phyloP scores from a whole-genome alignment of 768 basidiomycete species.

The Roridomyces roridus region DNA sequence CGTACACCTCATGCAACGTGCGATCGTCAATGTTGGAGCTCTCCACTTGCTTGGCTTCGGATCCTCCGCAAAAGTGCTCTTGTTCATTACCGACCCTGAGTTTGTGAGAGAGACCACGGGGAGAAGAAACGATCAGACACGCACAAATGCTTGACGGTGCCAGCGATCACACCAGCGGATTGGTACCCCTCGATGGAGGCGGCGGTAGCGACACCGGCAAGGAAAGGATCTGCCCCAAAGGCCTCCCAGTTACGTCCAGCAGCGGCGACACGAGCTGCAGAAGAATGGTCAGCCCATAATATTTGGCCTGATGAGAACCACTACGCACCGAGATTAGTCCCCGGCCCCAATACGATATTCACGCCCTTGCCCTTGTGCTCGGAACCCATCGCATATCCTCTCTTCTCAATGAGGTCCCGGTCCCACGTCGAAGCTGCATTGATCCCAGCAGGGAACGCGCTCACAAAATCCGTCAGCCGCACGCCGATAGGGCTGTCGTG shows the following conservation, averaged over 20 bases:
- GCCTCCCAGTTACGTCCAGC: conserved; percentile 56
- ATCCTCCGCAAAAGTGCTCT: too few relatives aligned
- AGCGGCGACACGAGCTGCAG: conserved; percentile 7
- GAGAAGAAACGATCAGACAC: too few relatives aligned
- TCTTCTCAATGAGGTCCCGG: background rate
- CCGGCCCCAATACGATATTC: conserved; percentile 3
- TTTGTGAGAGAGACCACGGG: too few relatives aligned
- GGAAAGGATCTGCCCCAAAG: conserved; percentile 49
- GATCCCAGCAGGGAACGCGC: conserved; percentile 13
- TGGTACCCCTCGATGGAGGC: conserved; percentile 47
- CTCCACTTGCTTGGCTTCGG: too few relatives aligned
- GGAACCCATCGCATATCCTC: background rate
- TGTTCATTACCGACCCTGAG: too few relatives aligned
- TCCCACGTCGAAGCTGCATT: conserved; percentile 3
- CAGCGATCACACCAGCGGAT: conserved; percentile 42
- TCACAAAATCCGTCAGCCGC: conserved; percentile 56
- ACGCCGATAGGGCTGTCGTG: conserved; percentile 65
- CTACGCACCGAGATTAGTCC: conserved; percentile 21
- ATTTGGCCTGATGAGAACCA: background rate
- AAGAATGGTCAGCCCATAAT: background rate
- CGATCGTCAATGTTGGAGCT: too few relatives aligned
- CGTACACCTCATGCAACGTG: too few relatives aligned
- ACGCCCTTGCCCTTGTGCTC: background rate
- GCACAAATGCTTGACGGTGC: conserved; percentile 41
- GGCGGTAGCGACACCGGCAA: conserved; percentile 45